phyloP scores from a whole-genome alignment of 73 alveolate genomes.

The Symbiodinium pilosum region DNA sequence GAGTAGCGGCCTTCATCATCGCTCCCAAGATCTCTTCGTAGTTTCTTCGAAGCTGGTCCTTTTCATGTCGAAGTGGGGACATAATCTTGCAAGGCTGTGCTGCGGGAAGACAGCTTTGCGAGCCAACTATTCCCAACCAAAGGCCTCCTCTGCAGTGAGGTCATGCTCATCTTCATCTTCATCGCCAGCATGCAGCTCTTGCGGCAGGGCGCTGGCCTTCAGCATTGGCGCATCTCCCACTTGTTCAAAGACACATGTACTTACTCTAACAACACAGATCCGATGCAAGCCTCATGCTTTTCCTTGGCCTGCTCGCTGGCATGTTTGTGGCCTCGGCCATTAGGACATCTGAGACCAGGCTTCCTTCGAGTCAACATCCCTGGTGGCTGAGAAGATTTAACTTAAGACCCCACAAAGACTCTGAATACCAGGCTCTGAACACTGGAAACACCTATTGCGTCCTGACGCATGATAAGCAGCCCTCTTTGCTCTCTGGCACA shows the following conservation, averaged over 20 bases:
- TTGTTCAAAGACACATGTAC: neutral
- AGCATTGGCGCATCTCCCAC: neutral
- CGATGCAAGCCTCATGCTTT: conserved; percentile 47
- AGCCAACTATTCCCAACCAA: neutral
- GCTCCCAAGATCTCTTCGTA: conserved; percentile 94
- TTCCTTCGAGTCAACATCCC: too few species aligned
- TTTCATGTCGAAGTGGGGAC: neutral
- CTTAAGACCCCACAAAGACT: neutral
- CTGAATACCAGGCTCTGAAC: too few species aligned
- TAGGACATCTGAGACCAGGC: too few species aligned
- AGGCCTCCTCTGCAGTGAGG: conserved; percentile 80
- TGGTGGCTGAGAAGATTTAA: neutral
- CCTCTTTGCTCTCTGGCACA: too few species aligned
- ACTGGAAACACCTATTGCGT: too few species aligned
- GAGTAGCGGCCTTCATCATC: conserved; percentile 60
- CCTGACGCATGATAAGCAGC: too few species aligned
- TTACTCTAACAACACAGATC: neutral
- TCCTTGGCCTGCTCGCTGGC: conserved; percentile 61
- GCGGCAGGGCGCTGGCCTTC: neutral
- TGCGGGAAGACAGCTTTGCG: neutral
- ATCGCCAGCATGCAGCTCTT: conserved; percentile 91
- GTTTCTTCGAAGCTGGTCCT: conserved; percentile 93
- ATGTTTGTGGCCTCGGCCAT: conserved; percentile 32
- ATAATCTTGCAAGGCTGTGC: neutral
- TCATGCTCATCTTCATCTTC: conserved; percentile 92